These are phyloP conservation scores for Aspergillus hiratsukae DNA, from an alignment of 2,329 filamentous ascomycete genomes.

Conservation along the genomic window DNA sequence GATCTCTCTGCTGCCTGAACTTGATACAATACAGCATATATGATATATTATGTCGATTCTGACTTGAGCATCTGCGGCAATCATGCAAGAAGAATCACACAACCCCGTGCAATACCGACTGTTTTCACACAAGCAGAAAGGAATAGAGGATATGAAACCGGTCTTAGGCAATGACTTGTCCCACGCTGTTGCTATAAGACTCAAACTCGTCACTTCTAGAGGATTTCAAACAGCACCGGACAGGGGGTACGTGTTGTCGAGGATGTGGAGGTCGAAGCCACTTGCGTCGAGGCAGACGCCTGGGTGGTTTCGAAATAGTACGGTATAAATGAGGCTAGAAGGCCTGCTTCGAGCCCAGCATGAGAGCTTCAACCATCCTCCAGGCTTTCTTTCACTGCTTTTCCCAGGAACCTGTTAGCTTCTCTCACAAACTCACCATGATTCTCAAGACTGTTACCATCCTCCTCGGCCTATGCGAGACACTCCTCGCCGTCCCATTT, in stretches of 20 bases:
- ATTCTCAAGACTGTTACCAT: background rate
- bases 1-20: background rate
- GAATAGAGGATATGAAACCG: background rate
- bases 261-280: background rate
- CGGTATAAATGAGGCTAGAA: background rate
- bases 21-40: background rate
- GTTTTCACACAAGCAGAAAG: background rate
- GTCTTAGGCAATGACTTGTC: background rate
- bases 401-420: background rate
- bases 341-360: background rate
- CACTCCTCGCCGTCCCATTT: background rate
- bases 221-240: background rate
- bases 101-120: background rate
- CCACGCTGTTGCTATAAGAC: background rate
- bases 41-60: background rate
- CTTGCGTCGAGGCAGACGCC: background rate
- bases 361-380: background rate
- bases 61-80: background rate
- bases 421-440: background rate
- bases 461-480: background rate
- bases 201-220: background rate
- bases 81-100: background rate
- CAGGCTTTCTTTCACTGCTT: background rate
- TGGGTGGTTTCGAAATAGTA: background rate
- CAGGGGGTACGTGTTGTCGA: background rate